These are phyloP conservation scores for Datura wrightii DNA, from an alignment of 257 asterid species.

Conservation along the genomic window DNA sequence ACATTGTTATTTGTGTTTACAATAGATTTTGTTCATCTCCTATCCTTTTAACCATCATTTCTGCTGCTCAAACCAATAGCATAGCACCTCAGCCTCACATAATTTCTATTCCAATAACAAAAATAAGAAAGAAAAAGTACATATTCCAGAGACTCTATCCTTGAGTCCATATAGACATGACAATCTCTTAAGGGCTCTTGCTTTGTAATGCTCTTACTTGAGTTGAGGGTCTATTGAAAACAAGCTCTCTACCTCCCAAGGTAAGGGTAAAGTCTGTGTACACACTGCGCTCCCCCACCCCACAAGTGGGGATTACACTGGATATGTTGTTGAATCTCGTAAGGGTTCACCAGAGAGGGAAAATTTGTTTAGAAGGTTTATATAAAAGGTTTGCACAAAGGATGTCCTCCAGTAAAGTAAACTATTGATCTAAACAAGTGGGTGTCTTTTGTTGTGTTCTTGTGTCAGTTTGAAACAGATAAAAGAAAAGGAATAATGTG, in stretches of 20 bases:
- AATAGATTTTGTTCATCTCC: background rate
- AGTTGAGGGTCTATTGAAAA: too few relatives aligned
- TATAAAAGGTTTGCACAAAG: too few relatives aligned
- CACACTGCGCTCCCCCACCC: too few relatives aligned
- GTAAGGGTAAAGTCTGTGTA: too few relatives aligned
- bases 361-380: background rate
- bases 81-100: background rate
- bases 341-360: background rate
- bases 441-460: too few relatives aligned
- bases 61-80: conserved; percentile 20
- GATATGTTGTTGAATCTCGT: background rate
- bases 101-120: background rate
- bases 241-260: too few relatives aligned
- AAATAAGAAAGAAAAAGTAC: background rate
- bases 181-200: background rate
- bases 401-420: background rate
- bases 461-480: background rate
- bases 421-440: background rate
- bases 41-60: background rate
- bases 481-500: background rate
- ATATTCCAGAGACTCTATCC: background rate
- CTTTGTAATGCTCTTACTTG: too few relatives aligned
- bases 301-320: too few relatives aligned
- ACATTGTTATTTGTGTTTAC: background rate
- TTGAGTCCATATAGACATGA: background rate